Evolutionary conservation across 352 stramenopile species (phyloP).

Genomic region (Thalassiosira gravida): DNA sequence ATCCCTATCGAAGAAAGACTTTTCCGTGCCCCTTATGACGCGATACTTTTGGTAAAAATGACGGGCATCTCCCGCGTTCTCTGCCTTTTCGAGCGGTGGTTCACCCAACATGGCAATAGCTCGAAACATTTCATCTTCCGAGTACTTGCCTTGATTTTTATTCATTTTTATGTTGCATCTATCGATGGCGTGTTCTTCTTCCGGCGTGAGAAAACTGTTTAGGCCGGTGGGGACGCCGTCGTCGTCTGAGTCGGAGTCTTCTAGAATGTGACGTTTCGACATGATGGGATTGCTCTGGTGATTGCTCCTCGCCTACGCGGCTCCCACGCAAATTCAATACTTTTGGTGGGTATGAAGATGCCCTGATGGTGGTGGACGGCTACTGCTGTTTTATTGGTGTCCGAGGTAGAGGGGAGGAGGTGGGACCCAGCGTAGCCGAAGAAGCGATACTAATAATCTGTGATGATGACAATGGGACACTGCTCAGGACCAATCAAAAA

Average conservation of each 20-base stretch:
- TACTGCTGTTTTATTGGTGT: too few relatives aligned
- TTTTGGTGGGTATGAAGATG: too few relatives aligned
- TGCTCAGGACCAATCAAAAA: too few relatives aligned
- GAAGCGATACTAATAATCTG: too few relatives aligned
- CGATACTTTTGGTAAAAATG: conserved; percentile 29
- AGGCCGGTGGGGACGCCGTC: not conserved
- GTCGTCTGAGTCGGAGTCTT: conserved; percentile 39
- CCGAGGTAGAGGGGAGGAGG: too few relatives aligned
- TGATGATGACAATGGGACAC: too few relatives aligned
- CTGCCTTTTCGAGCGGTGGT: conserved; percentile 8
- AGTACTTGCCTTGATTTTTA: conserved; percentile 23
- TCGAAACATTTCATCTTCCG: conserved; percentile 24
- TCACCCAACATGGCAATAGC: conserved; percentile 18
- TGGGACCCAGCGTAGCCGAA: too few relatives aligned
- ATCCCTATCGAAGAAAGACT: conserved; percentile 19
- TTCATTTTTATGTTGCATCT: conserved; percentile 37
- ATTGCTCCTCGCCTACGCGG: too few relatives aligned
- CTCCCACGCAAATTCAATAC: too few relatives aligned
- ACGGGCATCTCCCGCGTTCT: not conserved
- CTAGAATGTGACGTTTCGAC: conserved; percentile 31
- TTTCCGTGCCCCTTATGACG: conserved; percentile 14
- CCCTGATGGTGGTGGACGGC: too few relatives aligned
- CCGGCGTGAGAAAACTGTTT: conserved; percentile 16
- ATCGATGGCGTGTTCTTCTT: conserved; percentile 31
- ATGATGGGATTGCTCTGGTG: too few relatives aligned